A percentile compares a stretch with the other conserved stretches of the same genome.
phyloP scores from a whole-genome alignment of 2,329 filamentous ascomycete genomes.

The Ophiobolus disseminans region DNA sequence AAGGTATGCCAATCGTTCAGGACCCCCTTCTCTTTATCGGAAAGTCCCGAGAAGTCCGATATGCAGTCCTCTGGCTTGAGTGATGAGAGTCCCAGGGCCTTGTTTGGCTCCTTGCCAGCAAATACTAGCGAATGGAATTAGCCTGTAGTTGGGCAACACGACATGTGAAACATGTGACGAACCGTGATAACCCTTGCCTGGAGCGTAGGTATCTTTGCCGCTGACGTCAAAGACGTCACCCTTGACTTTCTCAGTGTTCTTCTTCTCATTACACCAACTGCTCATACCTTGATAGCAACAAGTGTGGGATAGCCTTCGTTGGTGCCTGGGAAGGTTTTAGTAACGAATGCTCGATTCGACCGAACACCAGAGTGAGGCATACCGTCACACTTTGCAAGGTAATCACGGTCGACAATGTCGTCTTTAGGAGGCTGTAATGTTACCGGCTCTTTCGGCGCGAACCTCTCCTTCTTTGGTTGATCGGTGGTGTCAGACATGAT shows the following conservation, averaged over 20 bases:
- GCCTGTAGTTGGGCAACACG: too few relatives aligned
- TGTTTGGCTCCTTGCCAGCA: conserved; percentile 93
- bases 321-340: conserved; percentile 58
- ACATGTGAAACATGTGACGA: conserved; percentile 49
- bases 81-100: conserved; percentile 85
- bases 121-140: conserved; percentile 79
- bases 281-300: conserved; percentile 68
- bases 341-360: neutral
- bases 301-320: conserved; percentile 67
- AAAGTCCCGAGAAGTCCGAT: conserved; percentile 82
- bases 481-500: conserved; percentile 44
- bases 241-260: conserved; percentile 56
- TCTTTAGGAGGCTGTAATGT: conserved; percentile 83
- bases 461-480: conserved; percentile 59
- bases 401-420: conserved; percentile 81
- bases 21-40: conserved; percentile 82
- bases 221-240: conserved; percentile 94
- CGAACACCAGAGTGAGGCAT: conserved; percentile 45
- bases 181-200: conserved; percentile 87
- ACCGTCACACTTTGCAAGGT: conserved; percentile 86
- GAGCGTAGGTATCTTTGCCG: conserved; percentile 84
- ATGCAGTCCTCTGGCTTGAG: conserved; percentile 82
- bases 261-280: too few relatives aligned
- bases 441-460: conserved; percentile 80
- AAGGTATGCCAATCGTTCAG: conserved; percentile 94